These are phyloP conservation scores for Tremella fuciformis DNA, from an alignment of 768 basidiomycete species.

Conservation along the genomic window DNA sequence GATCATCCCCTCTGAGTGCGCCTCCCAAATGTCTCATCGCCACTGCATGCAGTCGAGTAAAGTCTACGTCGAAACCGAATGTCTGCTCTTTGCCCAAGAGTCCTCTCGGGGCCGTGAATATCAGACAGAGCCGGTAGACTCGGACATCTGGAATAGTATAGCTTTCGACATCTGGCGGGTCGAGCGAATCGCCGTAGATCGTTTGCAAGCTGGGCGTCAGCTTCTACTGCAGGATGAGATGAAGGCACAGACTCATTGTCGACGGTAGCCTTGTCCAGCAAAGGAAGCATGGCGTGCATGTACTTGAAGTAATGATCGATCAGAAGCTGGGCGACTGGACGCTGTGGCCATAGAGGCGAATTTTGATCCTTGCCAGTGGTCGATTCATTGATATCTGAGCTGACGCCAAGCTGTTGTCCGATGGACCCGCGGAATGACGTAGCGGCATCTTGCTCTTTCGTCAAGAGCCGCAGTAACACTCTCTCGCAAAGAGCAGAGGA, in stretches of 20 bases:
- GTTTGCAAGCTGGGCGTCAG: not conserved
- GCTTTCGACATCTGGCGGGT: not conserved
- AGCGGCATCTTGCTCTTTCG: too few species aligned
- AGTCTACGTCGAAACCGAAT: not conserved
- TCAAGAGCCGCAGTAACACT: too few species aligned
- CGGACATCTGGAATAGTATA: not conserved
- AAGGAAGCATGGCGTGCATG: not conserved
- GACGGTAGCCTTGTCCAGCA: not conserved
- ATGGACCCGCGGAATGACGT: too few species aligned
- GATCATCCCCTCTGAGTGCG: not conserved
- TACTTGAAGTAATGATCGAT: constrained; percentile 1
- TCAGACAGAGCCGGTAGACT: not conserved
- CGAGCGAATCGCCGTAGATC: not conserved
- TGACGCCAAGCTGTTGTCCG: too few species aligned
- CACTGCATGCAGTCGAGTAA: not conserved
- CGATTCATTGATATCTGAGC: too few species aligned
- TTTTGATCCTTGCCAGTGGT: not conserved
- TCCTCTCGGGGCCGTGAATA: not conserved
- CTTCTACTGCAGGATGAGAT: not conserved
- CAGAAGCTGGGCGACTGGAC: not conserved
- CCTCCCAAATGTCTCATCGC: not conserved
- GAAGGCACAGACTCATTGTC: constrained; percentile 1
- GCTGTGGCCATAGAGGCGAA: not conserved
- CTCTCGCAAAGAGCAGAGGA: too few species aligned
- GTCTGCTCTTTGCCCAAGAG: not conserved